Conservation (phyloP, 176 grass and related monocot genomes). For the Typha latifolia region DNA sequence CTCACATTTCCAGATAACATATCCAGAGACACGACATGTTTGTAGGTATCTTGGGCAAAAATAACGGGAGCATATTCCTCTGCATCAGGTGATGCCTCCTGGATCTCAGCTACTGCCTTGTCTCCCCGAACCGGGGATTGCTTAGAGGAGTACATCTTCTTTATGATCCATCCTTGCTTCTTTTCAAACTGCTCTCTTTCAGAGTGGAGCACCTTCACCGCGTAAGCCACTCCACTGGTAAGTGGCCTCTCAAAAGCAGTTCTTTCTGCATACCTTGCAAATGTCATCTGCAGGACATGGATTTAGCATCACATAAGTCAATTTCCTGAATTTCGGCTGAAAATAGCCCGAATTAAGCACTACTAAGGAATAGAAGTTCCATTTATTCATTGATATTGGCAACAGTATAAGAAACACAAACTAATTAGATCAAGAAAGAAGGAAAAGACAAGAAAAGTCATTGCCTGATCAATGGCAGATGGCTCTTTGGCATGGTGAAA, state of each 20-base stretch:
- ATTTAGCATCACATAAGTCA: neutral
- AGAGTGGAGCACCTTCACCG: slow-evolving; percentile 58
- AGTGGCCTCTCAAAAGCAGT: slow-evolving; percentile 97
- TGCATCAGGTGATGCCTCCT: slow-evolving; percentile 26
- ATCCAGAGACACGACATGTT: slow-evolving; percentile 89
- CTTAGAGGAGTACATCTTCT: slow-evolving; percentile 84
- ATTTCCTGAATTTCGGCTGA: no score
- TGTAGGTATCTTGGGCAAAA: slow-evolving; percentile 93
- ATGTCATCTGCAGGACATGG: slow-evolving; percentile 50
- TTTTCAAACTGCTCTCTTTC: slow-evolving; percentile 87
- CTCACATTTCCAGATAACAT: slow-evolving; percentile 86
- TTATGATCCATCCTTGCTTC: slow-evolving; percentile 81
- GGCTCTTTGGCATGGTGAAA: slow-evolving; percentile 83
- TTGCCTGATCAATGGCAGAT: slow-evolving; percentile 93
- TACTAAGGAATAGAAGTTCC: neutral
- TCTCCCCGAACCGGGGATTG: slow-evolving; percentile 39
- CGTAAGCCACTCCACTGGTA: slow-evolving; percentile 96
- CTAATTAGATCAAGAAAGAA: neutral
- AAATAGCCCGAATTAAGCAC: neutral
- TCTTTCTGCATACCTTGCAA: slow-evolving; percentile 89
- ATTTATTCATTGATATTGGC: no score
- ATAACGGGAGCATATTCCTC: slow-evolving; percentile 94
- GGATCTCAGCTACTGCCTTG: slow-evolving; percentile 36
- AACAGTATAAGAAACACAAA: neutral
- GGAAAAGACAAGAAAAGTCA: neutral